Percentiles rank a stretch among this genome's conserved stretches.
phyloP scores from a whole-genome alignment of 371 early-diverging fungal genomes.

The Mortierella sp. region DNA sequence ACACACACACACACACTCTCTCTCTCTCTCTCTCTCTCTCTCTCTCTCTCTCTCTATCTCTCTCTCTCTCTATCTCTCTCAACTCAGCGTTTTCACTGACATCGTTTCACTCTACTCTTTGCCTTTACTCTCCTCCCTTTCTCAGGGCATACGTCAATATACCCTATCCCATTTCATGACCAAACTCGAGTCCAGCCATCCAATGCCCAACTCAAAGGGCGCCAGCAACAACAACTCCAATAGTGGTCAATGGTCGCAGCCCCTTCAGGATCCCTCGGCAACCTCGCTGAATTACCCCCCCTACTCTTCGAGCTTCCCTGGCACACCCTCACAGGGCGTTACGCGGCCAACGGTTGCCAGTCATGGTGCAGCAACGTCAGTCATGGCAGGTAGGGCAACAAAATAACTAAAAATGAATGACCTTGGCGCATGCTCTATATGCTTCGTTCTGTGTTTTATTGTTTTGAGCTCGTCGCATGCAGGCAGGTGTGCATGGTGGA shows the following conservation, averaged over 20 bases:
- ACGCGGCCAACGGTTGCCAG: slow-evolving; percentile 20
- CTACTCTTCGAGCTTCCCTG: slow-evolving; percentile 42
- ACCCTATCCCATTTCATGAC: slow-evolving; percentile 30
- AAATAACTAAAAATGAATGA: not conserved
- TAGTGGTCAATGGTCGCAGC: slow-evolving; percentile 41
- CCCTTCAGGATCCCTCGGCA: slow-evolving; percentile 39
- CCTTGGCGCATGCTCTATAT: slow-evolving; percentile 2
- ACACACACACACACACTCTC: no score
- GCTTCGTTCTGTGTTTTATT: not conserved
- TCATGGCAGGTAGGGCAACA: slow-evolving; percentile 23
- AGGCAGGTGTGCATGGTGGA: slow-evolving; percentile 7
- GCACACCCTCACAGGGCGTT: slow-evolving; percentile 24
- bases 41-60: not conserved
- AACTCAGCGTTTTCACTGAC: not conserved
- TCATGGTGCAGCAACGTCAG: slow-evolving; percentile 20
- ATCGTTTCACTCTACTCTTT: not conserved
- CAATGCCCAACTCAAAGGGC: slow-evolving; percentile 39
- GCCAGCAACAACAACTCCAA: slow-evolving; percentile 10
- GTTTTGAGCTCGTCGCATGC: slow-evolving; percentile 2
- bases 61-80: not conserved
- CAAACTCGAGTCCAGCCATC: slow-evolving; percentile 35
- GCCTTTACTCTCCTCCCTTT: not conserved
- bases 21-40: not conserved
- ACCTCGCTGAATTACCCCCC: slow-evolving; percentile 38
- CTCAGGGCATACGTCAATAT: slow-evolving; percentile 1